phyloP scores from a whole-genome alignment of 495 filamentous ascomycete species.

The Amniculicola lignicola region DNA sequence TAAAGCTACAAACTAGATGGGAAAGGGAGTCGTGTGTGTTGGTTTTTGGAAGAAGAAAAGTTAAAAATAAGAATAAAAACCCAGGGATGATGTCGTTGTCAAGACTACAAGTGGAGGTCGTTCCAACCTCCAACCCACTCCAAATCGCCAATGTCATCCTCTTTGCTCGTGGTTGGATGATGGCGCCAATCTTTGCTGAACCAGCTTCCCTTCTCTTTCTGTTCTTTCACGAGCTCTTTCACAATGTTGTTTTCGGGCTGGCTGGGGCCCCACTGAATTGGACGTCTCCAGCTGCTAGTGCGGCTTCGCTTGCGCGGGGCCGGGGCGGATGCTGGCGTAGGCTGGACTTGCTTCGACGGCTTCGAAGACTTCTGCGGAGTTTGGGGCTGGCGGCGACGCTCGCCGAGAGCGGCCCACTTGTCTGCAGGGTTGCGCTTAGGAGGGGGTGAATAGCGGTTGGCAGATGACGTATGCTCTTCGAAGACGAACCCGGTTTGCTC shows the following conservation, averaged over 20 bases:
- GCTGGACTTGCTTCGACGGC: slow-evolving; percentile 28
- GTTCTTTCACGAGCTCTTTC: no score
- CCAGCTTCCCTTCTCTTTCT: slow-evolving; percentile 39
- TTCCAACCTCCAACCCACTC: slow-evolving; percentile 92
- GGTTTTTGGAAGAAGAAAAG: slow-evolving; percentile 13
- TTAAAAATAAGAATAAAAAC: slow-evolving; percentile 12
- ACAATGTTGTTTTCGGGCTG: slow-evolving; percentile 23
- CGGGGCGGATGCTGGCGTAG: slow-evolving; percentile 22
- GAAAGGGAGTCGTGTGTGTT: slow-evolving; percentile 6
- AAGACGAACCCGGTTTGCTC: slow-evolving; percentile 66
- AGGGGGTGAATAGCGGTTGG: slow-evolving; percentile 49
- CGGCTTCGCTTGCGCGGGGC: slow-evolving; percentile 35
- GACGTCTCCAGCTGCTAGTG: slow-evolving; percentile 35
- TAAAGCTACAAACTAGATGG: slow-evolving; percentile 32
- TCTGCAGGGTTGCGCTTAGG: slow-evolving; percentile 60
- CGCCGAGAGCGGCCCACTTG: slow-evolving; percentile 84
- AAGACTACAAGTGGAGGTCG: slow-evolving; percentile 53
- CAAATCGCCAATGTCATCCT: slow-evolving; percentile 61
- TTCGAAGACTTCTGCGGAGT: slow-evolving; percentile 32
- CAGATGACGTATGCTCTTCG: slow-evolving; percentile 54
- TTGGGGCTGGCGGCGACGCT: slow-evolving; percentile 59
- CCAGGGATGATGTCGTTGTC: slow-evolving; percentile 32
- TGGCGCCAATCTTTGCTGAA: slow-evolving; percentile 64
- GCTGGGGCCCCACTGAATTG: slow-evolving; percentile 23
- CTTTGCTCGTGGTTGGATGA: slow-evolving; percentile 33